These are phyloP conservation scores for Solanum bukasovii DNA, from an alignment of 257 asterid genomes.

Conservation along the genomic window DNA sequence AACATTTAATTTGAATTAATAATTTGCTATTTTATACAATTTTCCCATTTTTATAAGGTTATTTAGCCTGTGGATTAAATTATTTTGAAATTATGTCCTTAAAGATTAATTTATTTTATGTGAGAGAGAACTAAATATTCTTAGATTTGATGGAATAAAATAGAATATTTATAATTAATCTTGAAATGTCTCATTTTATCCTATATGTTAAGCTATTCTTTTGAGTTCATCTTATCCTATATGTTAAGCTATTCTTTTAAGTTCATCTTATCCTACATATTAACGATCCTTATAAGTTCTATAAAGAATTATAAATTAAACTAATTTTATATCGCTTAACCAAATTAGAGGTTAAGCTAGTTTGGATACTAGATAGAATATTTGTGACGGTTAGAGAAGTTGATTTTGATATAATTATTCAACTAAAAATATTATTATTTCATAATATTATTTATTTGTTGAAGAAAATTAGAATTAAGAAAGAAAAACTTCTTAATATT, in stretches of 20 bases:
- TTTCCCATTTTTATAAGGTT: too few relatives aligned
- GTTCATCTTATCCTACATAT: too few relatives aligned
- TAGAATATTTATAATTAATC: background rate
- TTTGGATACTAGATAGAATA: background rate
- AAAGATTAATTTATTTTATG: too few relatives aligned
- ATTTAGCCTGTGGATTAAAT: too few relatives aligned
- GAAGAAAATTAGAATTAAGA: background rate
- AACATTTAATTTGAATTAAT: too few relatives aligned
- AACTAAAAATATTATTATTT: background rate
- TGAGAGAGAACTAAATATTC: background rate
- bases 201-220: too few relatives aligned
- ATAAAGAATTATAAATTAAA: background rate
- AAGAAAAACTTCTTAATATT: background rate
- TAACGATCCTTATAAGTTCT: background rate
- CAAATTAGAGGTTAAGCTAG: background rate
- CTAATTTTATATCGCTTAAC: background rate
- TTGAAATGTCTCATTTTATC: background rate
- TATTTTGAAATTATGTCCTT: background rate
- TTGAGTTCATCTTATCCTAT: too few relatives aligned
- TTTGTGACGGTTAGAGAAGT: background rate
- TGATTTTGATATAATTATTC: background rate
- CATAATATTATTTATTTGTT: background rate
- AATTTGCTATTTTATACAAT: too few relatives aligned
- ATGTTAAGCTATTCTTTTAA: too few relatives aligned
- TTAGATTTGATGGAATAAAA: background rate